phyloP scores from a whole-genome alignment of 2,329 filamentous ascomycete species.

The Fusarium illudens region DNA sequence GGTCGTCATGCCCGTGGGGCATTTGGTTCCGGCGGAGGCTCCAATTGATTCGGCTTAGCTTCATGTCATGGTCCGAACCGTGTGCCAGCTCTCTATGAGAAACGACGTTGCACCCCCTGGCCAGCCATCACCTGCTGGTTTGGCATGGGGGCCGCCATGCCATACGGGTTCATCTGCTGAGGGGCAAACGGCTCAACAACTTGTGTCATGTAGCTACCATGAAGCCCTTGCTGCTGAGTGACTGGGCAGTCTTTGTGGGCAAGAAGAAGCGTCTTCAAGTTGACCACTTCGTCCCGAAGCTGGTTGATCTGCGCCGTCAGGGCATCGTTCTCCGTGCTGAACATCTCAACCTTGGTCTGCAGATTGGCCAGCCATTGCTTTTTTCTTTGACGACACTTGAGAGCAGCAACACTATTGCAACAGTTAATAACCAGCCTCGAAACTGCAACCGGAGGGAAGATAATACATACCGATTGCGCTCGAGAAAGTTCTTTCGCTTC shows the following conservation, averaged over 20 bases:
- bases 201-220: constrained; percentile 64
- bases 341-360: constrained; percentile 93
- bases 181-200: constrained; percentile 63
- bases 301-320: constrained; percentile 84
- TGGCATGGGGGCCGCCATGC: constrained; percentile 62
- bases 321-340: constrained; percentile 88
- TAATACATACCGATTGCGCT: constrained; percentile 83
- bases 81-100: constrained; percentile 56
- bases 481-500: constrained; percentile 97
- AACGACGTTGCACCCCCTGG: constrained; percentile 64
- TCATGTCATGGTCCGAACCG: constrained; percentile 2
- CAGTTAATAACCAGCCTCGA: background rate
- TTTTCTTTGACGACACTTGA: constrained; percentile 97
- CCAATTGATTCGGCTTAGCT: constrained; percentile 11
- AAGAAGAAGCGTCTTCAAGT: constrained; percentile 89
- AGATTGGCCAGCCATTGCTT: constrained; percentile 98
- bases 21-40: constrained; percentile 9
- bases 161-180: constrained; percentile 68
- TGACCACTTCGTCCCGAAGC: constrained; percentile 91
- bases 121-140: constrained; percentile 65
- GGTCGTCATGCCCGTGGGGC: constrained; percentile 26
- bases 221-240: constrained; percentile 79
- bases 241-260: constrained; percentile 97
- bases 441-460: background rate
- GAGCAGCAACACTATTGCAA: constrained; percentile 79